Percentiles rank a stretch among this genome's conserved stretches.
These are phyloP conservation scores for Tuctoria greenei DNA, from an alignment of 176 grass and related monocot species.

Conservation along the genomic window DNA sequence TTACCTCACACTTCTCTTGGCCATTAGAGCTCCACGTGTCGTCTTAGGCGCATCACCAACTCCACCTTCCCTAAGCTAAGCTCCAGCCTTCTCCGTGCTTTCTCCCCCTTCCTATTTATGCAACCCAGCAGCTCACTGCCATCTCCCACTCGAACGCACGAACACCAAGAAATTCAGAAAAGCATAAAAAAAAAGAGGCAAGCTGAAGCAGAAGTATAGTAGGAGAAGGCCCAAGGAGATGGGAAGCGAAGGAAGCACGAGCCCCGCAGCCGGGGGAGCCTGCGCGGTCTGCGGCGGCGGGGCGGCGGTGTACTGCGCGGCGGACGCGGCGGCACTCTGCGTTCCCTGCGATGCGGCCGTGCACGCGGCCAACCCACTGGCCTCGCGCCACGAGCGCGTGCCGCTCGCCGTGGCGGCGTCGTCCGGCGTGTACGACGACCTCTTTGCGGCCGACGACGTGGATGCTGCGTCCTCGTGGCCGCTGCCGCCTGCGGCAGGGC, in stretches of 20 bases:
- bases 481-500: not conserved
- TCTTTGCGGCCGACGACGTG: conserved; percentile 41
- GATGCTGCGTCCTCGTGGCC: conserved; percentile 29
- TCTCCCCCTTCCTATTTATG: conserved; percentile 37
- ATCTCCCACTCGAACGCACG: conserved; percentile 28
- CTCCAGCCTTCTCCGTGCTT: not conserved
- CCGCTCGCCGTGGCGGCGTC: conserved; percentile 21
- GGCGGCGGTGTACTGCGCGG: conserved; percentile 48
- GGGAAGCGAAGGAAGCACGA: conserved; percentile 45
- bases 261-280: not conserved
- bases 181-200: not conserved
- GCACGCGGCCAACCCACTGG: conserved; percentile 49
- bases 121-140: conserved; percentile 44
- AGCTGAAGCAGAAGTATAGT: not conserved
- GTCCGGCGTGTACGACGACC: conserved; percentile 48
- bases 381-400: conserved; percentile 50
- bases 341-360: conserved; percentile 49
- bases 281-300: conserved; percentile 52
- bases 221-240: not conserved
- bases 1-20: conserved; percentile 19
- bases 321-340: conserved; percentile 59
- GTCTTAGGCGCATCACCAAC: conserved; percentile 28
- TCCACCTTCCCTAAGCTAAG: conserved; percentile 19
- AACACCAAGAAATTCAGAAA: not conserved
- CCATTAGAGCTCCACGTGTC: conserved; percentile 44